Evolutionary conservation across 352 stramenopile species (phyloP), one percentile per base, ranked within the genome.

Genomic region (Phytophthora ramorum): DNA sequence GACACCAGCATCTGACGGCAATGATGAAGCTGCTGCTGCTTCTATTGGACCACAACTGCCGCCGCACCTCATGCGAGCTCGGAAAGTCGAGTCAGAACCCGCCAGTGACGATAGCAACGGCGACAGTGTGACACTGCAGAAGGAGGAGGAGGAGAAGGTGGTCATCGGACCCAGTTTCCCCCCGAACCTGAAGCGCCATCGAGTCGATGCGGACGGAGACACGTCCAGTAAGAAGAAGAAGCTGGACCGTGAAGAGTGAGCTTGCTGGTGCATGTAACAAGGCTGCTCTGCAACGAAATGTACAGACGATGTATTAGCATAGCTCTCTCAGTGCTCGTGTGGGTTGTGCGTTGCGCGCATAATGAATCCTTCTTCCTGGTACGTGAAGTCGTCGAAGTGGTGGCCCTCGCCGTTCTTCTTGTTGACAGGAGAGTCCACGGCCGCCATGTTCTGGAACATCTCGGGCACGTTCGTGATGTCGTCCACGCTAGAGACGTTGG

Each of bases 401-500:
- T 94, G 83, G 6, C 85, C 84, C 35, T 93, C 85, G 41, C 86
- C 83, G 47, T 83, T 90, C 67, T 95, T 93, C 54, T 92, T 93
- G 81, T 90, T 92, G 28, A 95, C 86, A 26, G 89, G 89, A 43
- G 89, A 96, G 69, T 96, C 89, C 28, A 96, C 81, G 0, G 89
- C 87, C 12, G 84, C 87, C 89, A 96, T 96, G 52, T 92, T 93
- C 72, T 95, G 89, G 70, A 96, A 96, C 85, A 95, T 94, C 58
- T 95, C 84, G 1, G 89, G 89, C 35, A 95, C 87, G 60, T 96
- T 95, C n/a, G 87, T 92, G 41, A 95, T 90, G 49, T 96, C 89
- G 44, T 95, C 84, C 10, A 91, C 85, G 35, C 81, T 87, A 14
- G 78, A 80, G 14, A 96, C 85, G 2, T 95, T 74, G 2, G 90